Percentiles rank a stretch among this genome's conserved stretches.
phyloP scores from a whole-genome alignment of 306 rosid species.

The Cucurbita maxima region DNA sequence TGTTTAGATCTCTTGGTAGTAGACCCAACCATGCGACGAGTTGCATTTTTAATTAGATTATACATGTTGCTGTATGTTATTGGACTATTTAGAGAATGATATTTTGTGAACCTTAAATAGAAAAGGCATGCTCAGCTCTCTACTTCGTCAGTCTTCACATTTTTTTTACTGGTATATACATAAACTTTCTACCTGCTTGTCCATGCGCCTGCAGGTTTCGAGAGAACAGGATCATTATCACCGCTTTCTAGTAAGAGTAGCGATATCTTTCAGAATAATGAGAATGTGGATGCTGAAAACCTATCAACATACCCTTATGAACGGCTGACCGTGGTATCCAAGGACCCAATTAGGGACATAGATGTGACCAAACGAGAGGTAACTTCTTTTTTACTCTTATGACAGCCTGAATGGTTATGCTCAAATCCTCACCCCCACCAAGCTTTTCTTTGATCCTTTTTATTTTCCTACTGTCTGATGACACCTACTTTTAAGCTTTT shows the following conservation, averaged over 20 bases:
- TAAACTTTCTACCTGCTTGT: neutral
- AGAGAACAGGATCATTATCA: constrained; percentile 14
- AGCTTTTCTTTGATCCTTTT: neutral
- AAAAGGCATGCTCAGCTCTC: neutral
- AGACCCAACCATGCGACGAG: neutral
- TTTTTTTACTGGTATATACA: neutral
- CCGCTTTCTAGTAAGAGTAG: constrained; percentile 15
- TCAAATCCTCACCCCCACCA: neutral
- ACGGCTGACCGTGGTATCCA: constrained; percentile 44
- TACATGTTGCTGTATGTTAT: neutral
- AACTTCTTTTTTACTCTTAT: neutral
- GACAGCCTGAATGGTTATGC: neutral
- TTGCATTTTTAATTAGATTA: neutral
- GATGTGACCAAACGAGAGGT: constrained; percentile 82
- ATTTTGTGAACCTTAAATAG: neutral
- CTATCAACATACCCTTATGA: constrained; percentile 44
- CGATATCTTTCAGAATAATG: constrained; percentile 17
- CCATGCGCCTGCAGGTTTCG: constrained; percentile 19
- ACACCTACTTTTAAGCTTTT: neutral
- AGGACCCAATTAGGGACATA: constrained; percentile 46
- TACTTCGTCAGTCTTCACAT: neutral
- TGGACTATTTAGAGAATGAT: neutral
- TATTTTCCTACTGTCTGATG: neutral
- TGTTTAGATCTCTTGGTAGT: neutral
- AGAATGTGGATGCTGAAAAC: constrained; percentile 17